phyloP scores from a whole-genome alignment of 2,329 filamentous ascomycete species.

The Aspergillus aculeatinus region DNA sequence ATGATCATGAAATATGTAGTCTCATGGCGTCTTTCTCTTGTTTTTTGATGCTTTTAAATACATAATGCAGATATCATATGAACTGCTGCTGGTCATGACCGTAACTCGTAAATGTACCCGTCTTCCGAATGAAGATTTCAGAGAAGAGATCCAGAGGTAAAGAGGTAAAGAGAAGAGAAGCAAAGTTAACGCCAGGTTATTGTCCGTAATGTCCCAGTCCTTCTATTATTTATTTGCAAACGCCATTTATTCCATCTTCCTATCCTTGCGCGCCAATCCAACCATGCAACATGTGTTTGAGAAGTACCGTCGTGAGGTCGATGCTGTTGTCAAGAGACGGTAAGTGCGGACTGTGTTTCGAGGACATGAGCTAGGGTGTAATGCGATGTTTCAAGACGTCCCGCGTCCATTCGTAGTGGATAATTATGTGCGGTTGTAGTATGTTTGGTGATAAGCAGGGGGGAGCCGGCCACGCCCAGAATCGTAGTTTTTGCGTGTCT shows the following conservation, averaged over 20 bases:
- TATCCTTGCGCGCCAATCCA: neutral
- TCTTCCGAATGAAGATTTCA: neutral
- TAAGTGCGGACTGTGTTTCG: neutral
- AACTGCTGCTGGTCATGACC: neutral
- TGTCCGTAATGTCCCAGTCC: slow-evolving; percentile 2
- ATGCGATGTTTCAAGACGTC: neutral
- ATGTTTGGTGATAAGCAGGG: neutral
- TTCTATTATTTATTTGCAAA: slow-evolving; percentile 18
- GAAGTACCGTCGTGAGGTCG: neutral
- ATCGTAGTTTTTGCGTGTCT: neutral
- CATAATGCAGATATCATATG: slow-evolving; percentile 3
- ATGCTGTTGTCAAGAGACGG: neutral
- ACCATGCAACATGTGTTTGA: neutral
- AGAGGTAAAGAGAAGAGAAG: neutral
- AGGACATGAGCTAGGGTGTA: neutral
- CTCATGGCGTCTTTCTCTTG: neutral
- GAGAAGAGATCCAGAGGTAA: neutral
- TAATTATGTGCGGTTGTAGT: slow-evolving; percentile 2
- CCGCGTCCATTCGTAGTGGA: neutral
- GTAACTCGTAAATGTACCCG: slow-evolving; percentile 11
- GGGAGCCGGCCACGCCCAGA: neutral
- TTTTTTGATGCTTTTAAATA: neutral
- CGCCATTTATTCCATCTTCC: slow-evolving; percentile 11
- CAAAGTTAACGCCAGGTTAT: neutral
- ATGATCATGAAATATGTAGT: neutral